Evolutionary conservation across 768 basidiomycete genomes (phyloP).

Genomic region (Lentinula boryana): DNA sequence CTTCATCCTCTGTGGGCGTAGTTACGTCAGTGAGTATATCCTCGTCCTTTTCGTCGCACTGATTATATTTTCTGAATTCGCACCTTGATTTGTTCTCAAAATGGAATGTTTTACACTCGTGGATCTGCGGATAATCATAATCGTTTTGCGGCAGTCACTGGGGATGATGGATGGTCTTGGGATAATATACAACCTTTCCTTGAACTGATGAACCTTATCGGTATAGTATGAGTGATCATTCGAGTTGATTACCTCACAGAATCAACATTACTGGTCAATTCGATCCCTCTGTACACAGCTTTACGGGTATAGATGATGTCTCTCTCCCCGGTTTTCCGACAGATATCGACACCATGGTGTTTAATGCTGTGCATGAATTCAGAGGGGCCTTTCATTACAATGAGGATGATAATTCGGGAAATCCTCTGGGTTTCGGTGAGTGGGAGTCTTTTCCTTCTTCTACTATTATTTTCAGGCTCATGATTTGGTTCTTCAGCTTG

Average conservation of each 20-base stretch:
- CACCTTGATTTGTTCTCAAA: slow-evolving; percentile 5
- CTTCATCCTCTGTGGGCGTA: slow-evolving; percentile 24
- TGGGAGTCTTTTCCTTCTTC: too few relatives aligned
- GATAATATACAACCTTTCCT: slow-evolving; percentile 22
- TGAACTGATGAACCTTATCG: slow-evolving; percentile 15
- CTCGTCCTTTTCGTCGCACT: background rate
- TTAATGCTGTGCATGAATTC: slow-evolving; percentile 24
- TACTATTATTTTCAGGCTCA: too few relatives aligned
- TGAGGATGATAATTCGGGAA: slow-evolving; percentile 28
- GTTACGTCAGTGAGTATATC: slow-evolving; percentile 19
- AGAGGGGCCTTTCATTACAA: slow-evolving; percentile 28
- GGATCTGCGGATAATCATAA: slow-evolving; percentile 26
- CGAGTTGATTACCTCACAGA: slow-evolving; percentile 15
- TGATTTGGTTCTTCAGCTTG: slow-evolving; percentile 13
- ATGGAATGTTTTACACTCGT: slow-evolving; percentile 27
- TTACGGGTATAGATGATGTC: slow-evolving; percentile 23
- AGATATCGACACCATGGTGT: slow-evolving; percentile 23
- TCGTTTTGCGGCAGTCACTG: slow-evolving; percentile 23
- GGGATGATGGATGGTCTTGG: slow-evolving; percentile 31
- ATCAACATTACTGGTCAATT: slow-evolving; percentile 29
- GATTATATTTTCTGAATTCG: background rate
- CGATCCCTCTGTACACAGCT: slow-evolving; percentile 29
- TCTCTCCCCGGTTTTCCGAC: slow-evolving; percentile 25
- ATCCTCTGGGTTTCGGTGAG: slow-evolving; percentile 25
- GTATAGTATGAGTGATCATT: background rate